phyloP scores from a whole-genome alignment of 164 flowering plant genomes.

The Cinnamomum chago region DNA sequence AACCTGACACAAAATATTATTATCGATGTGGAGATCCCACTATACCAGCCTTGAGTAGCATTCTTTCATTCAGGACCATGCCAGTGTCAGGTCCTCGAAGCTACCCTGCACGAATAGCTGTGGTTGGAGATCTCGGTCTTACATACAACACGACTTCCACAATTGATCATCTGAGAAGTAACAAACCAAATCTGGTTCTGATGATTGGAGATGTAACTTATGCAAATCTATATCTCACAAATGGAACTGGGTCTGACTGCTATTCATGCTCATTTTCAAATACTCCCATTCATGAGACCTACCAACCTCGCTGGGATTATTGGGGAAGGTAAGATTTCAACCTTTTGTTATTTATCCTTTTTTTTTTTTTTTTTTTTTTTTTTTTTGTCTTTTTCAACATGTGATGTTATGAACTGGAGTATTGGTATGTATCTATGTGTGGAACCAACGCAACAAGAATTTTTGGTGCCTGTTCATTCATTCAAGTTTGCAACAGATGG shows the following conservation, averaged over 20 bases:
- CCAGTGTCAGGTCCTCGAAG: conserved; percentile 54
- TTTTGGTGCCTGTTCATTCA: too few relatives aligned
- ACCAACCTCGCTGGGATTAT: conserved; percentile 98
- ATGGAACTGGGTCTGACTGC: conserved; percentile 88
- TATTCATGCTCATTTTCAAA: conserved; percentile 71
- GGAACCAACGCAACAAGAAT: too few relatives aligned
- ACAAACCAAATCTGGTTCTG: conserved; percentile 72
- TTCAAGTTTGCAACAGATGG: too few relatives aligned
- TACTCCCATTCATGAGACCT: conserved; percentile 83
- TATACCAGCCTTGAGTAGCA: conserved; percentile 59
- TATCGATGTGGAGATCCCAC: conserved; percentile 94
- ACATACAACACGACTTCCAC: conserved; percentile 85
- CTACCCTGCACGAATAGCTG: conserved; percentile 71
- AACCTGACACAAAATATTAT: conserved; percentile 53
- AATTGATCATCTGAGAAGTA: conserved; percentile 54
- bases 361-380: neutral
- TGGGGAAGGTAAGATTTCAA: conserved; percentile 79
- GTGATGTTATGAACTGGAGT: neutral
- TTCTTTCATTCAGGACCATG: conserved; percentile 69
- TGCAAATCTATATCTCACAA: conserved; percentile 84
- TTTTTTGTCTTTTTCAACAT: neutral
- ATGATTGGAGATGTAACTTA: conserved; percentile 81
- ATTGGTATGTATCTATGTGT: too few relatives aligned
- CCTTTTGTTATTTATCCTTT: neutral
- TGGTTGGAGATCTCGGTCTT: conserved; percentile 89